Evolutionary conservation across 2,329 filamentous ascomycete species (phyloP), one percentile per base, ranked within the genome.

Genomic region (Cytospora schulzeri): DNA sequence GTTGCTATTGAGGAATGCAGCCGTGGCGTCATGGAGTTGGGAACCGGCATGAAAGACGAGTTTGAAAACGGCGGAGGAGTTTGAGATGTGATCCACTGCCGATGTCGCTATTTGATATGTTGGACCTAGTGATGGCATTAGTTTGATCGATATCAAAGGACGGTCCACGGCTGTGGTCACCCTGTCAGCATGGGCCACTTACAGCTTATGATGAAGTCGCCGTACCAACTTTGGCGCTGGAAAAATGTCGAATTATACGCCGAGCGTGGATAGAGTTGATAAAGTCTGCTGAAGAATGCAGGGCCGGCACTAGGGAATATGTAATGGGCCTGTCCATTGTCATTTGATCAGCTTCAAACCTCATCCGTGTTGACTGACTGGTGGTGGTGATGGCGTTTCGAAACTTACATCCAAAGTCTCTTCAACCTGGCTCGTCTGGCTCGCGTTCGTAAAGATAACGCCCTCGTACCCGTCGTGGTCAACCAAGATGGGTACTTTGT

Each of bases 401-500:
- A n/a, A 4, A 63, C 60, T 53, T 48, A 63, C 60, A 53, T 63
- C 60, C 15, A 38, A 28, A 14, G 60, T 63, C 48, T 63, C 60
- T 26, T 63, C 61, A 4, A 54, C 28, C 48, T 63, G 61, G 17
- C n/a, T 63, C 12, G 61, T 58, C 61, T 58, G 31, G 33, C 55
- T 58, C 12, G 29, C 2, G 33, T 63, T 63, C 33, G 61, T 58
- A 26, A 63, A 63, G 19, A 51, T n/a, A 7, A 45, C 22, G 4
- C 61, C 61, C 22, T 63, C 61, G 8, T 63, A 63, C 14, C 61
- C 55, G 2, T 63, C 61, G 1, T 55, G 61, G n/a, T 63, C 61
- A 24, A 53, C 33, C 28, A 88, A 80, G 0, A 80, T 74, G 0
- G 86, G 86, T 0, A 88, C 78, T 28, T 78, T 78, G 66, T 85